Percentiles rank a stretch among this genome's conserved stretches.
Evolutionary conservation across 257 asterid genomes (phyloP).

Genomic region (Anisodus acutangulus): DNA sequence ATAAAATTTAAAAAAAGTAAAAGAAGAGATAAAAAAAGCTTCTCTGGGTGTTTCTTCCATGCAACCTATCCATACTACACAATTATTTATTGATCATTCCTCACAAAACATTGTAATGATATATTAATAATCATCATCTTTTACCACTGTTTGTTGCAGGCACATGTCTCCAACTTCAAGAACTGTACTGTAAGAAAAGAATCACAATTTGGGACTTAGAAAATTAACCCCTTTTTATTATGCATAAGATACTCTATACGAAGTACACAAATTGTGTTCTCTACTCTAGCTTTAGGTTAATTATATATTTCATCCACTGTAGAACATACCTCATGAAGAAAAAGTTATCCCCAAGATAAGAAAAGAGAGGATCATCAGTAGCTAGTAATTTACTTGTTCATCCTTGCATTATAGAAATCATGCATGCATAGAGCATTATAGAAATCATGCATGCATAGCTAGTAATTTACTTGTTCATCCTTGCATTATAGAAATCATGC

Average conservation of each 20-base stretch:
- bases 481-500: background rate
- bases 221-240: slow-evolving; percentile 15
- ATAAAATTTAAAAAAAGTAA: background rate
- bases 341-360: slow-evolving; percentile 14
- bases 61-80: slow-evolving; percentile 53
- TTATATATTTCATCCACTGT: slow-evolving; percentile 18
- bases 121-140: slow-evolving; percentile 75
- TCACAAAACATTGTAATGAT: slow-evolving; percentile 68
- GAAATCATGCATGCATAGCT: background rate
- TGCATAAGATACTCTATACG: slow-evolving; percentile 40
- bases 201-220: slow-evolving; percentile 30
- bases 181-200: slow-evolving; percentile 28
- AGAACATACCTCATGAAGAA: slow-evolving; percentile 48
- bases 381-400: background rate
- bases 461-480: background rate
- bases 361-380: background rate
- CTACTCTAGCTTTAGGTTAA: slow-evolving; percentile 35
- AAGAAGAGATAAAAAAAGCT: slow-evolving; percentile 41
- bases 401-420: background rate
- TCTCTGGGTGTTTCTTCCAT: slow-evolving; percentile 55
- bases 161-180: slow-evolving; percentile 58
- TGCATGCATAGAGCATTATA: background rate
- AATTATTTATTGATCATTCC: slow-evolving; percentile 62
- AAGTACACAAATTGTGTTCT: slow-evolving; percentile 54
- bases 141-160: slow-evolving; percentile 67